Percentiles rank a stretch among this genome's conserved stretches.
Evolutionary conservation across 2,329 filamentous ascomycete genomes (phyloP).

Genomic region (Plectosphaerella plurivora): DNA sequence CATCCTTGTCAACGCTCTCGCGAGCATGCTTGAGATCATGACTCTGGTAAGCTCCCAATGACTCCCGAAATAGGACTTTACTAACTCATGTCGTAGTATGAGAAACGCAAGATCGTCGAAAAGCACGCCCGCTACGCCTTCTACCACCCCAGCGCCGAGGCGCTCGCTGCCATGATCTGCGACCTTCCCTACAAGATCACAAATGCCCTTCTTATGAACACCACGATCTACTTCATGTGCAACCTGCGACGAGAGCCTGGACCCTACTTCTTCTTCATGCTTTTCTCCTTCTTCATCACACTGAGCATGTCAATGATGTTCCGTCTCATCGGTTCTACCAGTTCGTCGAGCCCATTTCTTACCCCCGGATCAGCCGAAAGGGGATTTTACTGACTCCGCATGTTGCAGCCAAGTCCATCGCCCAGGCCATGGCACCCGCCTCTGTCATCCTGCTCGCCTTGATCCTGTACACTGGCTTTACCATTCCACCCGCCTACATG

Average conservation of each 20-base stretch:
- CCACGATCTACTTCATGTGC: constrained; percentile 60
- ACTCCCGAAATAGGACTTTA: too few species aligned
- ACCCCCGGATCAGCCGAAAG: too few species aligned
- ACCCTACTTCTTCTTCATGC: constrained; percentile 56
- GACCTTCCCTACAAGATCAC: constrained; percentile 43
- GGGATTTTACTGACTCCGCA: neutral
- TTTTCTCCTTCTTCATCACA: constrained; percentile 28
- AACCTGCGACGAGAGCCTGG: constrained; percentile 54
- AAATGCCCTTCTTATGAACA: constrained; percentile 45
- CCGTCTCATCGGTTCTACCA: constrained; percentile 17
- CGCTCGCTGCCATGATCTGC: constrained; percentile 48
- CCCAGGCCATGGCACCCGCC: constrained; percentile 42
- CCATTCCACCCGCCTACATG: constrained; percentile 29
- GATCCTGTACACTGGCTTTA: constrained; percentile 43
- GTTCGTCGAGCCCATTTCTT: too few species aligned
- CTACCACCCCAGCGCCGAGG: constrained; percentile 25
- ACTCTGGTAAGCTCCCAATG: too few species aligned
- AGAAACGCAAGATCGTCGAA: constrained; percentile 17
- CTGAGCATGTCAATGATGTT: constrained; percentile 20
- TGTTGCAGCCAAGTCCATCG: constrained; percentile 8
- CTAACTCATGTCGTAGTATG: constrained; percentile 3
- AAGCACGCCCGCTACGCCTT: constrained; percentile 20
- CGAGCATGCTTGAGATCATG: constrained; percentile 12
- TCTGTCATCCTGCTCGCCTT: constrained; percentile 46
- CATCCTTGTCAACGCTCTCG: constrained; percentile 25